Conservation (phyloP, 495 filamentous ascomycete species). For the Amorphotheca resinae region DNA sequence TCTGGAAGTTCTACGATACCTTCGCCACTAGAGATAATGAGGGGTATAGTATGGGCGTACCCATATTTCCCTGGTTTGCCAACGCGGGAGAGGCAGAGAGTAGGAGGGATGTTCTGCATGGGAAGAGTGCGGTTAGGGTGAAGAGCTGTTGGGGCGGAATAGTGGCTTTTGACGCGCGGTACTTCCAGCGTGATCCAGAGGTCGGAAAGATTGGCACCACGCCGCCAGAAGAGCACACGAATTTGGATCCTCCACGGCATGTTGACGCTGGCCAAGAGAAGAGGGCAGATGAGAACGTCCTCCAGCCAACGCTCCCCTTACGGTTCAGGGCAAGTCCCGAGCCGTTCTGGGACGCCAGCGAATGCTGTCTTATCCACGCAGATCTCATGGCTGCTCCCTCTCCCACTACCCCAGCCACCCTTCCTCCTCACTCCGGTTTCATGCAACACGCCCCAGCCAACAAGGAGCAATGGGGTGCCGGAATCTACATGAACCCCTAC, state of each 20-base stretch:
- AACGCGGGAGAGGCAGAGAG: slow-evolving; percentile 41
- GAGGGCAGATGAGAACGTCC: neutral
- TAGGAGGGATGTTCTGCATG: slow-evolving; percentile 45
- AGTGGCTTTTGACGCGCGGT: slow-evolving; percentile 62
- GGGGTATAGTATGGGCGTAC: slow-evolving; percentile 56
- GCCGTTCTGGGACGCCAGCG: slow-evolving; percentile 62
- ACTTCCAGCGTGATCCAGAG: slow-evolving; percentile 30
- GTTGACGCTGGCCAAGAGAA: slow-evolving; percentile 8
- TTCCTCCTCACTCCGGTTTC: too few species aligned
- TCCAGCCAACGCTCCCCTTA: slow-evolving; percentile 26
- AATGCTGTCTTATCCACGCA: slow-evolving; percentile 69
- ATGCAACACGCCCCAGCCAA: too few species aligned
- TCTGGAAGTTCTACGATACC: slow-evolving; percentile 73
- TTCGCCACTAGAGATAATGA: slow-evolving; percentile 67
- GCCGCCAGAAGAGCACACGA: neutral
- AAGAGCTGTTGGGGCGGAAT: slow-evolving; percentile 76
- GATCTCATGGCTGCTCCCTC: slow-evolving; percentile 41
- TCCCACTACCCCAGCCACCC: neutral
- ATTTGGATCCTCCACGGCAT: slow-evolving; percentile 16
- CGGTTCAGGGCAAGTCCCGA: slow-evolving; percentile 48
- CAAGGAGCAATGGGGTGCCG: slow-evolving; percentile 30
- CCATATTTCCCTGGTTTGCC: slow-evolving; percentile 66
- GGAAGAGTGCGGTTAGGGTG: slow-evolving; percentile 57
- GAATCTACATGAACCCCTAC: slow-evolving; percentile 61
- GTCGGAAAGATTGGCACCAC: too few species aligned